Conservation (phyloP, 352 stramenopile genomes). For the Blastocystis sp. region DNA sequence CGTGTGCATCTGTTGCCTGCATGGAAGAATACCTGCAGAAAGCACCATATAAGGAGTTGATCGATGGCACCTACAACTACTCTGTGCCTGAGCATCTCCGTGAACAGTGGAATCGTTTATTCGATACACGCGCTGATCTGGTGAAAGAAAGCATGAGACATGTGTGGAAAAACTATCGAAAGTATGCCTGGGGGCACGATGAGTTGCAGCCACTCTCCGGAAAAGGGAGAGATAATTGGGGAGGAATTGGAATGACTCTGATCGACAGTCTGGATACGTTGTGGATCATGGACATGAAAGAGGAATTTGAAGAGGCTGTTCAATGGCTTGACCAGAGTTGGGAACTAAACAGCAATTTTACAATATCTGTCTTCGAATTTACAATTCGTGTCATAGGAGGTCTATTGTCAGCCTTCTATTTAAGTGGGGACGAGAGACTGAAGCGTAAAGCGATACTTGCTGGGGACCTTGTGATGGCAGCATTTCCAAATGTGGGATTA, state of each 20-base stretch:
- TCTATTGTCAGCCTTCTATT: constrained; percentile 86
- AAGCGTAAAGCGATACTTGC: constrained; percentile 85
- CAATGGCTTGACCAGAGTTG: constrained; percentile 77
- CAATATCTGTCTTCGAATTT: constrained; percentile 93
- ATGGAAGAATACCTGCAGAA: background rate
- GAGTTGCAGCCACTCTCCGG: constrained; percentile 81
- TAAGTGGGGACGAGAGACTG: constrained; percentile 71
- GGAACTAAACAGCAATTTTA: constrained; percentile 68
- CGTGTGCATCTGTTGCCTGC: background rate
- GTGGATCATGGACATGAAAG: constrained; percentile 86
- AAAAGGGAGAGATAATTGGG: constrained; percentile 75
- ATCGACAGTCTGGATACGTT: constrained; percentile 91
- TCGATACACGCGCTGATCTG: constrained; percentile 63
- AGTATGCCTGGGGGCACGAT: constrained; percentile 87
- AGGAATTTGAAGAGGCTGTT: constrained; percentile 81
- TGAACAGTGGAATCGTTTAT: background rate
- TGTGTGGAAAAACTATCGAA: constrained; percentile 82
- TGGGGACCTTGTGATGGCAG: constrained; percentile 77
- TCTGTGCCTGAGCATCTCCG: background rate
- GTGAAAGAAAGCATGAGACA: constrained; percentile 73
- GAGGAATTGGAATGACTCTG: constrained; percentile 80
- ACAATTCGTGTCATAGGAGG: constrained; percentile 94
- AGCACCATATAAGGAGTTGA: background rate
- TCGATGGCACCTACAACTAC: background rate
- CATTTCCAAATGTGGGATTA: constrained; percentile 71